Evolutionary conservation across 495 filamentous ascomycete species (phyloP), one percentile per base, ranked within the genome.

Genomic region (Penicillium crystallinum): DNA sequence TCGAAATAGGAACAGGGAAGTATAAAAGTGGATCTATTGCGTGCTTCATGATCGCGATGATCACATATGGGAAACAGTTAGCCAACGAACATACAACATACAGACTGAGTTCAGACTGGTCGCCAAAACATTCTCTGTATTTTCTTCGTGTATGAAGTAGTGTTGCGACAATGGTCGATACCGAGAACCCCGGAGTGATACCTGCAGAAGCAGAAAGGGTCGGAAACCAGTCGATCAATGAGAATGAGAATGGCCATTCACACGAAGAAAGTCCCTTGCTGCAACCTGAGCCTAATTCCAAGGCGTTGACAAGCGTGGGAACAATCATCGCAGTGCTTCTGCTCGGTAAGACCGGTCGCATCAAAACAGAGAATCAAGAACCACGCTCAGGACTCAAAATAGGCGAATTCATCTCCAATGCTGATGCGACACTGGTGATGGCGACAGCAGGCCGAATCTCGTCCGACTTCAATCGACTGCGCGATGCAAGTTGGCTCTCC

Each of bases 331-430:
- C 66, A 1, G 66, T 75, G 4, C 47, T 75, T 3, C 44, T 75
- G 30, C 57, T 74, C 1, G 71, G 70, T 73, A 58, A 15, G 59
- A 27, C 10, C 19, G 35, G 11, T 19, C 9, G 6, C 12, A 3
- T 0, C 1, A 21, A 0, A 17, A 31, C 0, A 7, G 31, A 46
- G 19, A 49, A 27, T 7, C 3, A 27, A 46, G 19, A 49, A 27
- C 23, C 3, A 27, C 23, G 23, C 18, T 53, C 18, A 55, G 40
- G 14, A 14, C n/a, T n/a, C 10, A 39, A 14, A 7, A 9, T 34
- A 84, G 85, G 83, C 11, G 82, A 85, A 37, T 86, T 88, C 44
- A 77, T 86, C 17, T 79, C 77, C 12, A 80, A 83, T 55, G 74
- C 80, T 18, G 86, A 89, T 60, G 65, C 67, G 0, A 82, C 82